These are phyloP conservation scores for Saturnispora zaruensis DNA, from an alignment of 805 yeast species.

Conservation along the genomic window DNA sequence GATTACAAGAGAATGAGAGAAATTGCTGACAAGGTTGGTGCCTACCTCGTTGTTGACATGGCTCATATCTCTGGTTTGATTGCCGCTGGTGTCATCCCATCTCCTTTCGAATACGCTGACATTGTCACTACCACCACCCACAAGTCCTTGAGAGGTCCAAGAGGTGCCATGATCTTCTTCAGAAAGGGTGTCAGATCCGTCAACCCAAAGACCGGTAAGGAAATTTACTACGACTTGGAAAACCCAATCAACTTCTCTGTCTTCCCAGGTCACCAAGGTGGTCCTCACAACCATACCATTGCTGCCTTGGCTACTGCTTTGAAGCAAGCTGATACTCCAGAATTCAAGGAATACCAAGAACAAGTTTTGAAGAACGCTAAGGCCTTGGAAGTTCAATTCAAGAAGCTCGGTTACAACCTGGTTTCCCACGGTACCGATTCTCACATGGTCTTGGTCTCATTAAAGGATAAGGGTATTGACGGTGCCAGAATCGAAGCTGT, in stretches of 20 bases:
- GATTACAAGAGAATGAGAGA: slow-evolving; percentile 86
- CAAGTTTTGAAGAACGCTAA: slow-evolving; percentile 76
- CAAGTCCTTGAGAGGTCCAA: slow-evolving; percentile 96
- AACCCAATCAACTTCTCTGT: slow-evolving; percentile 90
- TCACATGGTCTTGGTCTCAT: slow-evolving; percentile 79
- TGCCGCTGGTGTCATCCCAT: slow-evolving; percentile 88
- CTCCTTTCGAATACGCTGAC: slow-evolving; percentile 90
- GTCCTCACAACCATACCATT: slow-evolving; percentile 98
- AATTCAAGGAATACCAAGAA: slow-evolving; percentile 77
- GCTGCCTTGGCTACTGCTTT: slow-evolving; percentile 93
- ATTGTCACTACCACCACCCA: slow-evolving; percentile 97
- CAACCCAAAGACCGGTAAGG: slow-evolving; percentile 72
- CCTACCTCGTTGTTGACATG: slow-evolving; percentile 90
- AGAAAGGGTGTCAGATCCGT: slow-evolving; percentile 86
- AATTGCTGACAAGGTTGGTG: slow-evolving; percentile 89
- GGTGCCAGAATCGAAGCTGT: slow-evolving; percentile 95
- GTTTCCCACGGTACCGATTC: slow-evolving; percentile 95
- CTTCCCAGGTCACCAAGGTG: slow-evolving; percentile 99
- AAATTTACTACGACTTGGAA: slow-evolving; percentile 79
- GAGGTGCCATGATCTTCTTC: slow-evolving; percentile 97
- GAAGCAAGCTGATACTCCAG: slow-evolving; percentile 85
- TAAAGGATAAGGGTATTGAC: slow-evolving; percentile 73
- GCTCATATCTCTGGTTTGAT: slow-evolving; percentile 96
- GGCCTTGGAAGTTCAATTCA: slow-evolving; percentile 62
- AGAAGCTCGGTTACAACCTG: slow-evolving; percentile 56